Evolutionary conservation across 1,284 basidiomycete species (phyloP).

Genomic region (Meira nashicola): DNA sequence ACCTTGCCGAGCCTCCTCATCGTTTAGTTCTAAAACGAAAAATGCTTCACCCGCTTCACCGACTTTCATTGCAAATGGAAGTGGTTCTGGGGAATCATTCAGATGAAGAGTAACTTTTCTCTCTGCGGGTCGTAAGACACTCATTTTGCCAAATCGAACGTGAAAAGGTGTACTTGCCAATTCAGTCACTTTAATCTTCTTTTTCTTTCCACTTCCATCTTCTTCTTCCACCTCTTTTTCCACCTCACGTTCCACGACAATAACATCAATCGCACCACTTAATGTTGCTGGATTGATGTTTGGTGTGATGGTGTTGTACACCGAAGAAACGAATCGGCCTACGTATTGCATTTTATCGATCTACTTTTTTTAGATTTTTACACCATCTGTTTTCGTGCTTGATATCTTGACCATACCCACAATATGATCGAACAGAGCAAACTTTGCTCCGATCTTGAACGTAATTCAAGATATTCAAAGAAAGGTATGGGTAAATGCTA

Average conservation of each 20-base stretch:
- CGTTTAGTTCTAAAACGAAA: constrained; percentile 93
- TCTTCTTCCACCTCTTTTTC: constrained; percentile 53
- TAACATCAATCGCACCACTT: constrained; percentile 52
- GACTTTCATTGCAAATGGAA: constrained; percentile 97
- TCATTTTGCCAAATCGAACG: constrained; percentile 96
- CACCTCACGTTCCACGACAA: constrained; percentile 56
- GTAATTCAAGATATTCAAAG: too few relatives aligned
- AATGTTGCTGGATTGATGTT: constrained; percentile 53
- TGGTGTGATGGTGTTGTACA: constrained; percentile 53
- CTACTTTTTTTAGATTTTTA: too few relatives aligned
- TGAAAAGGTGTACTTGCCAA: constrained; percentile 94
- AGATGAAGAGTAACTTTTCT: constrained; percentile 63
- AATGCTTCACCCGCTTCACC: constrained; percentile 98
- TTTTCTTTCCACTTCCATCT: constrained; percentile 21
- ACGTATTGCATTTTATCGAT: constrained; percentile 48
- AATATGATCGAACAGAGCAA: too few relatives aligned
- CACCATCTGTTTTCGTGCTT: too few relatives aligned
- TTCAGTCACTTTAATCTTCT: constrained; percentile 54
- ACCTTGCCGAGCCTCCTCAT: constrained; percentile 59
- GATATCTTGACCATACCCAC: too few relatives aligned
- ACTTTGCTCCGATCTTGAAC: too few relatives aligned
- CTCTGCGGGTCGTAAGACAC: constrained; percentile 86
- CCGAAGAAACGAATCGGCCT: constrained; percentile 48
- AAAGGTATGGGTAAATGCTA: too few relatives aligned
- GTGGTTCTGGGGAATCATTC: constrained; percentile 55